phyloP scores from a whole-genome alignment of 2,329 filamentous ascomycete species.

The Aspergillus fumigatiaffinis region DNA sequence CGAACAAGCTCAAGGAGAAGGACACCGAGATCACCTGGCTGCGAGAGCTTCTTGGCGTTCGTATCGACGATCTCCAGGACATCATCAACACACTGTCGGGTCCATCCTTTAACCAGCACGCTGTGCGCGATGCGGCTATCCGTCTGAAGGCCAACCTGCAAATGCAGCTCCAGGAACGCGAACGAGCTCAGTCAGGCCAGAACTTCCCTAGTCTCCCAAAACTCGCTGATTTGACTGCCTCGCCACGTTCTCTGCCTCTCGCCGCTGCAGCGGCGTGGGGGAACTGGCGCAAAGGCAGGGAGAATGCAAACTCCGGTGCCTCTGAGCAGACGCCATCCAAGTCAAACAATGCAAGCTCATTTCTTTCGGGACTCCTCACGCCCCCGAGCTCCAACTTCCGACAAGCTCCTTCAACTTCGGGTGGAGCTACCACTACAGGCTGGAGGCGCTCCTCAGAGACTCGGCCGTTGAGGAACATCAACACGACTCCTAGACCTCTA shows the following conservation, averaged over 20 bases:
- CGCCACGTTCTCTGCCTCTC: constrained; percentile 73
- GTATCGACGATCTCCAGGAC: constrained; percentile 87
- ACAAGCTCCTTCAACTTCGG: constrained; percentile 51
- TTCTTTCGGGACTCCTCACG: constrained; percentile 78
- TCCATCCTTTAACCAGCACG: constrained; percentile 70
- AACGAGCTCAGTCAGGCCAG: constrained; percentile 68
- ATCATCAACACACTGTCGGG: constrained; percentile 76
- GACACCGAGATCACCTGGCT: constrained; percentile 95
- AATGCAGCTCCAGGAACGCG: constrained; percentile 96
- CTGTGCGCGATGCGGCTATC: constrained; percentile 85
- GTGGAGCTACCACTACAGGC: constrained; percentile 24
- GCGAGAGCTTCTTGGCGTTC: constrained; percentile 84
- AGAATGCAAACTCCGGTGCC: constrained; percentile 45
- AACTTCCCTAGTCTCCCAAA: constrained; percentile 73
- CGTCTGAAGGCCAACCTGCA: constrained; percentile 90
- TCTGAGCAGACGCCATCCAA: constrained; percentile 58
- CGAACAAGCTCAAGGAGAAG: constrained; percentile 79
- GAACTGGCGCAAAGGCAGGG: constrained; percentile 76
- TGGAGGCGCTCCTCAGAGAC: constrained; percentile 31
- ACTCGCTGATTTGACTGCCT: constrained; percentile 69
- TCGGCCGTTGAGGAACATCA: constrained; percentile 31
- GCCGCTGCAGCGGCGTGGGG: constrained; percentile 95
- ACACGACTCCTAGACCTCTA: constrained; percentile 24
- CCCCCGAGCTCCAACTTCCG: constrained; percentile 76
- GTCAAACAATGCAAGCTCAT: constrained; percentile 53